Conservation (phyloP, 2,329 filamentous ascomycete genomes). For the Monosporascus cannonballus region DNA sequence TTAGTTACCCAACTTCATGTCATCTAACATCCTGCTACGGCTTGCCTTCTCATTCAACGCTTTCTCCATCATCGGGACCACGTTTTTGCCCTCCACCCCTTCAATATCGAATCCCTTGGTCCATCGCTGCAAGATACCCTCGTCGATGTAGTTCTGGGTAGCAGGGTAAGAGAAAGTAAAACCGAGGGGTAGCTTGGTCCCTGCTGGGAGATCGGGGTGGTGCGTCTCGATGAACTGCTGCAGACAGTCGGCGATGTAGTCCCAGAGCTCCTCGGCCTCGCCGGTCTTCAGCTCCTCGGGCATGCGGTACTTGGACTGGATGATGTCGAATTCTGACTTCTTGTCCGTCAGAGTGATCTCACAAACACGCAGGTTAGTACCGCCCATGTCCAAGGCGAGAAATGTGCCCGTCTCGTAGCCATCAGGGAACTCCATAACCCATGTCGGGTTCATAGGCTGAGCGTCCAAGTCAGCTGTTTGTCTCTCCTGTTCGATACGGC, state of each 20-base stretch:
- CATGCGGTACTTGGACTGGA: slow-evolving; percentile 94
- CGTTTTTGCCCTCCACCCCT: slow-evolving; percentile 84
- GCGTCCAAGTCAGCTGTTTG: slow-evolving; percentile 4
- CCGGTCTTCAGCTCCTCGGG: slow-evolving; percentile 88
- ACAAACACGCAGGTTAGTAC: slow-evolving; percentile 91
- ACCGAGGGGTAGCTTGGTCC: slow-evolving; percentile 69
- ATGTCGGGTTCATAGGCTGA: slow-evolving; percentile 95
- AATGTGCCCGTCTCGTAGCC: slow-evolving; percentile 84
- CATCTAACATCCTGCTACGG: neutral
- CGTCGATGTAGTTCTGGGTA: slow-evolving; percentile 87
- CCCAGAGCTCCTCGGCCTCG: slow-evolving; percentile 80
- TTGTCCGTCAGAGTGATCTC: slow-evolving; percentile 83
- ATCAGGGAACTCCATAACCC: slow-evolving; percentile 86
- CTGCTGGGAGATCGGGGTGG: slow-evolving; percentile 58
- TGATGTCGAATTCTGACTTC: slow-evolving; percentile 88
- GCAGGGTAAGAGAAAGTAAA: slow-evolving; percentile 97
- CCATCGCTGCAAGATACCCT: slow-evolving; percentile 89
- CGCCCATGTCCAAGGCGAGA: slow-evolving; percentile 90
- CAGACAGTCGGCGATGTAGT: slow-evolving; percentile 89
- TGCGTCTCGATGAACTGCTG: slow-evolving; percentile 86
- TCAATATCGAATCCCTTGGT: slow-evolving; percentile 96
- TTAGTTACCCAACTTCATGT: slow-evolving; percentile 6
- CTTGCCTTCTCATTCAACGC: slow-evolving; percentile 64
- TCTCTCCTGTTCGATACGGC: neutral
- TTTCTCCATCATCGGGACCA: slow-evolving; percentile 80